Evolutionary conservation across 345 rosid genomes (phyloP).

Genomic region (Heritiera littoralis): DNA sequence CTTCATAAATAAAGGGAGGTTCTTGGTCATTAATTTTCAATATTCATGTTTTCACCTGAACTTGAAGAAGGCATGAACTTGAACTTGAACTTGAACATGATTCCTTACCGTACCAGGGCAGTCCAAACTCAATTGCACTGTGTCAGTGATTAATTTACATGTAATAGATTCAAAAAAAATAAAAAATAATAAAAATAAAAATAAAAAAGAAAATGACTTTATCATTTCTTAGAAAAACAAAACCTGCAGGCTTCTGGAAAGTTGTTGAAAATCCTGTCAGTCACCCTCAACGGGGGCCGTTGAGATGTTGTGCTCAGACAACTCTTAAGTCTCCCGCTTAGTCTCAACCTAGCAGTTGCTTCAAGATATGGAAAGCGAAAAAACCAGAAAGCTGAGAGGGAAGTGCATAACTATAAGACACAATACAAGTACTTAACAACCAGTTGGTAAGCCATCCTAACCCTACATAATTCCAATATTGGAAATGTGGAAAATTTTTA

Average conservation of each 20-base stretch:
- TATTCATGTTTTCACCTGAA: neutral
- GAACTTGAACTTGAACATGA: neutral
- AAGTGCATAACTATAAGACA: neutral
- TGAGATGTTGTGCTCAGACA: constrained; percentile 50
- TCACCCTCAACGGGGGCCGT: constrained; percentile 32
- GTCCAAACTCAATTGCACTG: neutral
- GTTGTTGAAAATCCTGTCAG: constrained; percentile 9
- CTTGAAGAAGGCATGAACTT: neutral
- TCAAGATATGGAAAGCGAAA: constrained; percentile 53
- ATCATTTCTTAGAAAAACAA: neutral
- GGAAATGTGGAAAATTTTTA: neutral
- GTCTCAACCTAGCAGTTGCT: constrained; percentile 55
- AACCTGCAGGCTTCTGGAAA: neutral
- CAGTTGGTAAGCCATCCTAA: constrained; percentile 47
- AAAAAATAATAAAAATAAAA: no score
- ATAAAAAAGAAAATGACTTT: neutral
- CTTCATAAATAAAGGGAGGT: no score
- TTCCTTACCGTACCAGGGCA: neutral
- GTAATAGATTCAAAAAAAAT: neutral
- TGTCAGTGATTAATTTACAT: neutral
- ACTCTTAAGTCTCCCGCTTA: constrained; percentile 32
- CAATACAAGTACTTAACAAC: constrained; percentile 44
- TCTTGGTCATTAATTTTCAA: neutral
- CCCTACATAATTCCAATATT: constrained; percentile 21
- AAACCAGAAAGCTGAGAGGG: constrained; percentile 1